A percentile compares a stretch with the other conserved stretches of the same genome.
These are phyloP conservation scores for Tulasnella sp. DNA, from an alignment of 768 basidiomycete species.

Conservation along the genomic window DNA sequence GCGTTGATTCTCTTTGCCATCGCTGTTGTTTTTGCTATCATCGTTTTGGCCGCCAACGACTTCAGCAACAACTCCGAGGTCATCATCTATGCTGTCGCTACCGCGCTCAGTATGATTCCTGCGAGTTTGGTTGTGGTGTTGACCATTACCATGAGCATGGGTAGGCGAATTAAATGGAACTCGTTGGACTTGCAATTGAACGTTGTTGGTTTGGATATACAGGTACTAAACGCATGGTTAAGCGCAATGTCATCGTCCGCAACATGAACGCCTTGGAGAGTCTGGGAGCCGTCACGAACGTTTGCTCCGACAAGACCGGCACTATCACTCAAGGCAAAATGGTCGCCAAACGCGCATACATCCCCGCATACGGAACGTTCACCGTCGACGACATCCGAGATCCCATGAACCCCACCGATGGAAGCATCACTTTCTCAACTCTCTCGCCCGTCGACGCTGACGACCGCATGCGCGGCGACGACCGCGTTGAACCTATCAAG, in stretches of 20 bases:
- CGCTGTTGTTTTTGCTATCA: conserved; percentile 39
- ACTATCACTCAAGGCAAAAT: conserved; percentile 55
- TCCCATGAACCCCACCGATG: conserved; percentile 40
- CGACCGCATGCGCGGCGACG: conserved; percentile 28
- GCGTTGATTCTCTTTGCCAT: conserved; percentile 39
- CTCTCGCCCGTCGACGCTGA: not conserved
- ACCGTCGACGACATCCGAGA: conserved; percentile 41
- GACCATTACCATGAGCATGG: conserved; percentile 51
- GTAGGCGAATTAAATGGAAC: not conserved
- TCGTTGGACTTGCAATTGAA: not conserved
- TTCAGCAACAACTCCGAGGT: conserved; percentile 38
- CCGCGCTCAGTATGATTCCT: conserved; percentile 39
- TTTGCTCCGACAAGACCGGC: conserved; percentile 61
- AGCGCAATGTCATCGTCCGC: conserved; percentile 55
- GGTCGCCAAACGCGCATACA: conserved; percentile 50
- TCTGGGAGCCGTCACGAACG: conserved; percentile 55
- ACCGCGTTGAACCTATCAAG: conserved; percentile 32
- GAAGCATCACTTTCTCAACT: conserved; percentile 33
- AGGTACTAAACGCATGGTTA: conserved; percentile 53
- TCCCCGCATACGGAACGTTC: conserved; percentile 43
- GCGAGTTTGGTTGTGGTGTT: conserved; percentile 48
- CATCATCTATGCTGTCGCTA: conserved; percentile 40
- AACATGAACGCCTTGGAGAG: conserved; percentile 59
- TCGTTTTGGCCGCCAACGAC: conserved; percentile 39
- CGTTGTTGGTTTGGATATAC: not conserved